Evolutionary conservation across 1,284 basidiomycete genomes (phyloP), one percentile per base, ranked within the genome.

Genomic region (Xanthoconium separans): DNA sequence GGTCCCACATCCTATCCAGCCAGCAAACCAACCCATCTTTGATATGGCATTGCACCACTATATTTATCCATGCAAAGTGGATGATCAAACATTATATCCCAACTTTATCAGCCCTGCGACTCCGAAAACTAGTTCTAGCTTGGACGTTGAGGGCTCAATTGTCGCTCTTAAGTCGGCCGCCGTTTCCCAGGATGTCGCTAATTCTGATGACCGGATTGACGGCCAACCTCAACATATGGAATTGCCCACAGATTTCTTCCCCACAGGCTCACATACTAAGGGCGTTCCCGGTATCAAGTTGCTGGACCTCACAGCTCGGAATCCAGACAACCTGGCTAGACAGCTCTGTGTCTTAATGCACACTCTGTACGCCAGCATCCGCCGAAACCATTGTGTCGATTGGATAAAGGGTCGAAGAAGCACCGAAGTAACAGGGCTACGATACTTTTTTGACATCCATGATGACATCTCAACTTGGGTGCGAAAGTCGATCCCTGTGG

Each of bases 391-490:
- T 58, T 88, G 85, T 63, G 70, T 90, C 31, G 66, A 73, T 36
- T 84, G 83, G 70, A 70, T 76, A 15, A 77, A 75, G 56, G 67
- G 62, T 2, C 73, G 76, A 56, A 69, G 61, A 31, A 76, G 73
- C 13, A 65, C 71, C 46, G 59, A 60, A 4, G 73, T 77, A 22
- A 71, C 70, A 51, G 77, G 81, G 56, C 65, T 91, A 20, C 61
- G 61, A n/a, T 70, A 73, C 2, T 89, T 89, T 66, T 82, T 79
- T 57, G 71, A 77, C 2, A 82, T 79, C 6, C 81, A 84, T 62
- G 83, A 87, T 60, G 79, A 80, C 59, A 68, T 91, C 29, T 78
- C 77, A 22, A 69, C 74, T 18, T 89, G 85, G 85, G 85, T 89
- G 18, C 86, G 85, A 64, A 70, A 68, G 31, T 85, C 79, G 61